Conservation (phyloP, 1,284 basidiomycete genomes). For the Xanthoconium separans region DNA sequence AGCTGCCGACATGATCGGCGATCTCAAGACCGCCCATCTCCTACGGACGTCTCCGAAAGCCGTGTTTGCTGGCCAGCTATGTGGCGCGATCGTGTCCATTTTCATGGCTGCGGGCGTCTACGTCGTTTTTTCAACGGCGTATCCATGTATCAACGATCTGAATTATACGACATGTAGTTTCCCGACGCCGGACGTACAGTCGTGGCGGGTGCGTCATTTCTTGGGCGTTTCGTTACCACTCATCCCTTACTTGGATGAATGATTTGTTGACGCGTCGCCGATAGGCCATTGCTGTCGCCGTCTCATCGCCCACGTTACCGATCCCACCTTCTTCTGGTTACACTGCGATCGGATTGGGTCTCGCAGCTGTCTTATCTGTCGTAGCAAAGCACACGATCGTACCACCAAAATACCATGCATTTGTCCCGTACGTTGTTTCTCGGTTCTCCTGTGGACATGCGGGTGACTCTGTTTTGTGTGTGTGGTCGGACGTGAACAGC, state of each 20-base stretch:
- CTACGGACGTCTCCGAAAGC: conserved; percentile 64
- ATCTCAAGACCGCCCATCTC: conserved; percentile 72
- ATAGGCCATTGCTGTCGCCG: conserved; percentile 3
- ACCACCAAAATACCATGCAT: conserved; percentile 15
- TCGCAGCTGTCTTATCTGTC: conserved; percentile 10
- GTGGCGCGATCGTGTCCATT: conserved; percentile 21
- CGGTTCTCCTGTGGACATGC: not conserved
- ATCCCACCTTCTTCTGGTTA: conserved; percentile 17
- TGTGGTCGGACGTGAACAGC: not conserved
- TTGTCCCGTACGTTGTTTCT: conserved; percentile 12
- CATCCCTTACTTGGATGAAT: no score
- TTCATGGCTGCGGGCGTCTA: conserved; percentile 19
- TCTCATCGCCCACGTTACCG: conserved; percentile 11
- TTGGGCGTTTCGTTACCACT: not conserved
- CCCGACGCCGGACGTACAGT: conserved; percentile 24
- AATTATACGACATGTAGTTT: conserved; percentile 20
- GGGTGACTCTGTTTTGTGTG: not conserved
- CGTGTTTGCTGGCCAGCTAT: conserved; percentile 65
- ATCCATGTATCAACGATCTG: conserved; percentile 60
- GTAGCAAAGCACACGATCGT: conserved; percentile 14
- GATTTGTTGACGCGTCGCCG: not conserved
- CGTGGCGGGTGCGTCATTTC: conserved; percentile 30
- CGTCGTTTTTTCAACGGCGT: conserved; percentile 54
- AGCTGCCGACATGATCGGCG: conserved; percentile 70
- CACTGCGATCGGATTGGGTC: conserved; percentile 11